These are phyloP conservation scores for Phytophthora hybrid DNA, from an alignment of 352 stramenopile species.

Conservation along the genomic window DNA sequence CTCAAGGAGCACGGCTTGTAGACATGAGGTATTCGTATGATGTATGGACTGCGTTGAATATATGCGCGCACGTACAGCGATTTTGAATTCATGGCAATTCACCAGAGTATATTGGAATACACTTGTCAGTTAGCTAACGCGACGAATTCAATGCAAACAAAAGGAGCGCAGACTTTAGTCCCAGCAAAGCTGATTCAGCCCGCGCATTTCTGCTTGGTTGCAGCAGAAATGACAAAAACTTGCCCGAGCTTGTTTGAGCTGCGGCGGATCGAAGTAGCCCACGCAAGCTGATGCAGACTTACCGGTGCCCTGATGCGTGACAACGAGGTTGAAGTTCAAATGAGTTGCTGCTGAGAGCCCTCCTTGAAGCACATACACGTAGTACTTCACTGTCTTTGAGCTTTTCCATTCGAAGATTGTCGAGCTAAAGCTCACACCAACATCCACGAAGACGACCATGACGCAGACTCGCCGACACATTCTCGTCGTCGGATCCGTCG, in stretches of 20 bases:
- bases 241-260: no score
- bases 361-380: conserved; percentile 16
- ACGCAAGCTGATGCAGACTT: conserved; percentile 2
- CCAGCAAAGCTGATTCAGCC: no score
- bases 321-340: conserved; percentile 15
- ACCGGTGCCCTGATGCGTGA: conserved; percentile 14
- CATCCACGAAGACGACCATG: conserved; percentile 17
- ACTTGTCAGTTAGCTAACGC: not conserved
- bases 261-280: no score
- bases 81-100: not conserved
- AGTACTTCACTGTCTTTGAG: not conserved
- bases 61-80: conserved; percentile 3
- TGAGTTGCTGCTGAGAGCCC: not conserved
- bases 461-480: conserved; percentile 36
- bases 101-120: no score
- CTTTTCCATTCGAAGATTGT: conserved; percentile 12
- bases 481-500: conserved; percentile 71
- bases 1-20: conserved; percentile 38
- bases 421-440: not conserved
- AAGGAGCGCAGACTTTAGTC: not conserved
- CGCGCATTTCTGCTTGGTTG: no score
- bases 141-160: not conserved
- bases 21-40: not conserved
- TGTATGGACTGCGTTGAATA: conserved; percentile 15
- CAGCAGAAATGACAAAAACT: no score